Evolutionary conservation across 495 filamentous ascomycete genomes (phyloP), one percentile per base, ranked within the genome.

Genomic region (Parmelia sp.): DNA sequence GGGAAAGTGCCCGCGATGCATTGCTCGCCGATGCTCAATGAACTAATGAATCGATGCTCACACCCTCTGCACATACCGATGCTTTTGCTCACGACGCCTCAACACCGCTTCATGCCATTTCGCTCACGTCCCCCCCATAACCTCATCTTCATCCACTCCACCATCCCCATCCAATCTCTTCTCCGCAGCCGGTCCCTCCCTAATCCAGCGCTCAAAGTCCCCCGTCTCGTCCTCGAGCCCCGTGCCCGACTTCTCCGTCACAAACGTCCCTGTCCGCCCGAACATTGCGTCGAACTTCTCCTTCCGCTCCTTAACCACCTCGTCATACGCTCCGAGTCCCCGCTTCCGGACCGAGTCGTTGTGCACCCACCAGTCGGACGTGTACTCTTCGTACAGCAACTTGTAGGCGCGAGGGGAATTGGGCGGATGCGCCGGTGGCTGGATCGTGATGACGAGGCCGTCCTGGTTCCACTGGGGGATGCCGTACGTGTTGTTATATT

Each of bases 371-470:
- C 80, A 84, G 66, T 88, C 86, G 63, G 77, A 74, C 42, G 88
- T 92, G 15, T 80, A 78, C 14, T 86, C 84, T 66, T 88, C 84
- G 77, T 90, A 96, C 29, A 90, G 79, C 66, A 92, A 86, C 67
- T 89, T 87, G 72, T 90, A 94, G 59, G 85, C 90, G 70, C 90
- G 89, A 47, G 92, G 86, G 68, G 86, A 90, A 71, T 55, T 55
- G 10, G 51, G 51, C 8, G 51, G 51, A 23, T 55, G 51, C 29
- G 51, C 51, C 9, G 51, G 51, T 33, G 51, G 51, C 29, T 55
- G 51, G 27, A 96, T 90, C 27, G 88, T 81, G 45, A 95, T 81
- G 31, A 86, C 80, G 35, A 96, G 78, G n/a, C 87, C 85, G 67
- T 96, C 92, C 49, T 86, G 75, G 69, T 84, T 86, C 25, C 80